These are phyloP conservation scores for Gossypium arboreum DNA, from an alignment of 345 rosid genomes.

Conservation along the genomic window DNA sequence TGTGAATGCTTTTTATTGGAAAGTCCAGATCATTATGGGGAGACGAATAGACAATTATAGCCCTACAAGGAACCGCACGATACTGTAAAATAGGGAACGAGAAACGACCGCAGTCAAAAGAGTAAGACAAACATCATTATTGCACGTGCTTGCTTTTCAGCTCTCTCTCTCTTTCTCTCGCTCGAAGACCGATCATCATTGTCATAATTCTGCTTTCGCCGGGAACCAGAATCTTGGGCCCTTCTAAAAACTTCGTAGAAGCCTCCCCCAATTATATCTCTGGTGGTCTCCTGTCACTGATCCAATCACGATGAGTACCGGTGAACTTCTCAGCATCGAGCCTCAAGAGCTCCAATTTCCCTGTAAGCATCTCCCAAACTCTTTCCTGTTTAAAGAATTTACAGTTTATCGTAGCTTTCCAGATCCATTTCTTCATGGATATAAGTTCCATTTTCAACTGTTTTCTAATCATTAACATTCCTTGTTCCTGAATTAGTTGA, in stretches of 20 bases:
- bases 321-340: conserved; percentile 64
- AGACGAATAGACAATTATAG: background rate
- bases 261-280: background rate
- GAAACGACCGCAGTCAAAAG: conserved; percentile 3
- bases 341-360: conserved; percentile 81
- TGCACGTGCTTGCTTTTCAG: conserved; percentile 22
- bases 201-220: background rate
- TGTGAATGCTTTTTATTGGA: background rate
- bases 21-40: background rate
- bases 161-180: conserved; percentile 7
- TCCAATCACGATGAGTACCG: conserved; percentile 44
- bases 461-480: conserved; percentile 14
- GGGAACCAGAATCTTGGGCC: background rate
- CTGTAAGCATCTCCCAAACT: conserved; percentile 31
- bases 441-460: background rate
- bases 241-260: background rate
- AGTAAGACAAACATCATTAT: conserved; percentile 22
- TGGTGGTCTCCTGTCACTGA: conserved; percentile 13
- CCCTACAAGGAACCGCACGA: background rate
- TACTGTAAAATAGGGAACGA: background rate
- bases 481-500: conserved; percentile 40
- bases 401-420: background rate
- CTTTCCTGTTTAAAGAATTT: background rate
- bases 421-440: conserved; percentile 19
- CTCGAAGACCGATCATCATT: conserved; percentile 9